Evolutionary conservation across 2,329 filamentous ascomycete species (phyloP).

Genomic region (Cadophora sp.): DNA sequence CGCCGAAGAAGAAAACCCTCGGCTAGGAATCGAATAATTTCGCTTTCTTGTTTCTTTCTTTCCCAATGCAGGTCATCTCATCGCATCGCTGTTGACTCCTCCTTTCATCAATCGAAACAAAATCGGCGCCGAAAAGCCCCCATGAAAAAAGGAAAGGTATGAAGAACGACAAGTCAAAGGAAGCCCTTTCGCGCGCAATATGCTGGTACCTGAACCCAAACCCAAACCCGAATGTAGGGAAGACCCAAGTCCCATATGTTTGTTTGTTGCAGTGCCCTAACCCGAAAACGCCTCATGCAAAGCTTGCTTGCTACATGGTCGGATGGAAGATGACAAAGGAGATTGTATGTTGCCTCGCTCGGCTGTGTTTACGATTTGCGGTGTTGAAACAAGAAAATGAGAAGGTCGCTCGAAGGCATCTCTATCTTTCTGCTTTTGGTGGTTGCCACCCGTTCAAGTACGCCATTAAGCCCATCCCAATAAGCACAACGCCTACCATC

Average conservation of each 20-base stretch:
- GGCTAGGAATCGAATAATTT: not conserved
- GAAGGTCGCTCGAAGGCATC: conserved; percentile 6
- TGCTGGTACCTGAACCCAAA: conserved; percentile 29
- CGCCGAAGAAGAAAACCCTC: conserved; percentile 28
- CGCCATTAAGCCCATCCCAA: conserved; percentile 85
- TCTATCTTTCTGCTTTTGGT: conserved; percentile 43
- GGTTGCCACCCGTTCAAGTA: conserved; percentile 83
- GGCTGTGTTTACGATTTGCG: conserved; percentile 4
- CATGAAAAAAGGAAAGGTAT: conserved; percentile 22
- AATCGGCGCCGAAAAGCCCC: conserved; percentile 24
- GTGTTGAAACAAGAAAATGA: conserved; percentile 16
- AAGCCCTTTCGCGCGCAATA: conserved; percentile 20
- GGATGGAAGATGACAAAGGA: conserved; percentile 36
- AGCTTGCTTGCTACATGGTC: conserved; percentile 31
- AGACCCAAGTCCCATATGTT: conserved; percentile 31
- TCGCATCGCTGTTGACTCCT: not conserved
- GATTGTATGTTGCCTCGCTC: conserved; percentile 28
- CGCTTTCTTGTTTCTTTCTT: conserved; percentile 4
- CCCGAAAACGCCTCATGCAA: conserved; percentile 30
- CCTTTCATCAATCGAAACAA: conserved; percentile 25
- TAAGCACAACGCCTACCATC: conserved; percentile 80
- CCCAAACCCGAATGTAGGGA: conserved; percentile 8
- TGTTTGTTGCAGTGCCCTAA: conserved; percentile 26
- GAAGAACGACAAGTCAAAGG: conserved; percentile 15
- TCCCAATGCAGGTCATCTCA: conserved; percentile 18